A percentile compares a stretch with the other conserved stretches of the same genome.
Evolutionary conservation across 768 basidiomycete genomes (phyloP).

Genomic region (Lentinula raphanica): DNA sequence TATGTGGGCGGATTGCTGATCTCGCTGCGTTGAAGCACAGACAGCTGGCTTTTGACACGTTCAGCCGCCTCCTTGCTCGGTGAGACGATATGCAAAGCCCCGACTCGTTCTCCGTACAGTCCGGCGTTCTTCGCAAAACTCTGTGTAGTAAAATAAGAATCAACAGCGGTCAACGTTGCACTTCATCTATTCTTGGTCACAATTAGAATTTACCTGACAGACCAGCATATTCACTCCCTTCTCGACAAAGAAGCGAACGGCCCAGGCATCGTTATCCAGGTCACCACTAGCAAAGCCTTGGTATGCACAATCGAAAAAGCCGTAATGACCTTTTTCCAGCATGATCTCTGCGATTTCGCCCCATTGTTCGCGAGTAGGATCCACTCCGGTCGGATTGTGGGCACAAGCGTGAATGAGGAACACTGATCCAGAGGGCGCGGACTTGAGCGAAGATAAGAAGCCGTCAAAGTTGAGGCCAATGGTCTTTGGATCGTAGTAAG

Average conservation of each 20-base stretch:
- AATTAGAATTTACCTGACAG: constrained; percentile 63
- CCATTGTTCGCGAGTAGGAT: constrained; percentile 90
- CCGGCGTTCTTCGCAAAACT: constrained; percentile 98
- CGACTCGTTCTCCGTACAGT: constrained; percentile 90
- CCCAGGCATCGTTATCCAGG: constrained; percentile 87
- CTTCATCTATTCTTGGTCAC: background rate
- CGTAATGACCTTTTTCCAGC: constrained; percentile 69
- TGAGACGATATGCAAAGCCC: constrained; percentile 84
- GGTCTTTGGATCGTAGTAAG: constrained; percentile 91
- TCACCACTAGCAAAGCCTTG: constrained; percentile 96
- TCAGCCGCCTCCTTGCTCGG: constrained; percentile 58
- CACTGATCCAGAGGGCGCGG: constrained; percentile 71
- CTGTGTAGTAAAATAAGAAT: constrained; percentile 36
- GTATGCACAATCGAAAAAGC: constrained; percentile 95
- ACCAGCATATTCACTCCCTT: constrained; percentile 72
- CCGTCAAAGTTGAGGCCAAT: constrained; percentile 80
- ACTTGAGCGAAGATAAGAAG: constrained; percentile 53
- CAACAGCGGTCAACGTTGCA: background rate
- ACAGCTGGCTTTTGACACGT: constrained; percentile 80
- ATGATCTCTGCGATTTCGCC: constrained; percentile 66
- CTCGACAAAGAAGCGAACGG: constrained; percentile 82
- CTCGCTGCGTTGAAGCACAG: constrained; percentile 87
- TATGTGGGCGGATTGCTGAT: constrained; percentile 94
- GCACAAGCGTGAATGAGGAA: constrained; percentile 93
- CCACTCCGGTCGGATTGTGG: constrained; percentile 96